A percentile compares a stretch with the other conserved stretches of the same genome.
phyloP scores from a whole-genome alignment of 2,329 filamentous ascomycete species.

The Hirsutella rhossiliensis region DNA sequence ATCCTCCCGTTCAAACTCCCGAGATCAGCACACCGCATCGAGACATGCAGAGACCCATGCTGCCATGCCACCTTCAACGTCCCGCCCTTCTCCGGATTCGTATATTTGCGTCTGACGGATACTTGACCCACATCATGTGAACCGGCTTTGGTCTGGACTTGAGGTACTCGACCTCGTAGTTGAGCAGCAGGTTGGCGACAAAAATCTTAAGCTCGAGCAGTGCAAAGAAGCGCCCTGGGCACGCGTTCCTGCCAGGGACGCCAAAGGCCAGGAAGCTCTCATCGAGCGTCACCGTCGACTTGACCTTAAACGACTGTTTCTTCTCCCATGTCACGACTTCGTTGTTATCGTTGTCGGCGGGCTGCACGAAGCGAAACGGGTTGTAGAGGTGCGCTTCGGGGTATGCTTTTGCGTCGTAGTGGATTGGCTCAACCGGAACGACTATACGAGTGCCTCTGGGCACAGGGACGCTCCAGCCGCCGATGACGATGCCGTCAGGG shows the following conservation, averaged over 20 bases:
- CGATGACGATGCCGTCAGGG: neutral
- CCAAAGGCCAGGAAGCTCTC: neutral
- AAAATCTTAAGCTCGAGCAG: neutral
- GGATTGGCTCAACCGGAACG: neutral
- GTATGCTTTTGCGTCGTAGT: neutral
- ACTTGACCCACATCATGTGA: neutral
- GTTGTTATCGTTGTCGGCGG: no score
- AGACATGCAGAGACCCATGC: no score
- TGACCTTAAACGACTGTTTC: neutral
- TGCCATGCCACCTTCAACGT: no score
- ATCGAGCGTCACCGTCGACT: neutral
- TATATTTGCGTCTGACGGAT: neutral
- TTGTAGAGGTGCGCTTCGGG: neutral
- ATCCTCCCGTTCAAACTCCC: no score
- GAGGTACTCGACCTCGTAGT: neutral
- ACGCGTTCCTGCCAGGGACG: neutral
- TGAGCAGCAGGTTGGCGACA: neutral
- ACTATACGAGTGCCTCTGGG: neutral
- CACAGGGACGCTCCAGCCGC: neutral
- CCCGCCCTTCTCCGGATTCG: neutral
- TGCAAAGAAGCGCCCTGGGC: neutral
- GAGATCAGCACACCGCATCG: no score
- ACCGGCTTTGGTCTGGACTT: neutral
- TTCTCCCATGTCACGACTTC: neutral
- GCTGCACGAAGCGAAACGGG: neutral